phyloP scores from a whole-genome alignment of 176 grass and related monocot genomes.

The Carex cristatella region DNA sequence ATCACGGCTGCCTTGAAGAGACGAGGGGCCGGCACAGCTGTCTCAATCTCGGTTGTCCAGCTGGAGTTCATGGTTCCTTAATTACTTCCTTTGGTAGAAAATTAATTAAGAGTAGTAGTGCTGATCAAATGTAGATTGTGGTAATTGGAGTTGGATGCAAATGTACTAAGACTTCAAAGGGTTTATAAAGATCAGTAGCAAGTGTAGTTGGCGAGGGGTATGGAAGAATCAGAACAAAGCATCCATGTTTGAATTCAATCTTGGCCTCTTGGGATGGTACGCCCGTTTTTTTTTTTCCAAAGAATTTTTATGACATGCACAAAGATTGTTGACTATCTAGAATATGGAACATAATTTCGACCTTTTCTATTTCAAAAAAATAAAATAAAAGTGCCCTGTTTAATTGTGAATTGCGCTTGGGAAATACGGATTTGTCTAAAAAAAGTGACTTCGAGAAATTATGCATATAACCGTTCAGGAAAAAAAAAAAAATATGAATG shows the following conservation, averaged over 20 bases:
- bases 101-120: too few species aligned
- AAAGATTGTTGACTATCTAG: neutral
- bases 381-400: too few species aligned
- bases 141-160: neutral
- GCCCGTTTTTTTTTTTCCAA: neutral
- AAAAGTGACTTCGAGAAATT: too few species aligned
- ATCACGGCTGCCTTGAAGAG: slow-evolving; percentile 59
- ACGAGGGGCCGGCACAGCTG: slow-evolving; percentile 34
- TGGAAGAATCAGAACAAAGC: neutral
- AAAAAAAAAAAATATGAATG: too few species aligned
- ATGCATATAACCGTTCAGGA: too few species aligned
- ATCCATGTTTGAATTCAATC: neutral
- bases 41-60: slow-evolving; percentile 44
- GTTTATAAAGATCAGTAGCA: slow-evolving; percentile 36
- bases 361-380: too few species aligned
- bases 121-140: neutral
- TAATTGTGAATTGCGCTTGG: too few species aligned
- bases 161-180: neutral
- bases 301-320: neutral
- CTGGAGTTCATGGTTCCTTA: slow-evolving; percentile 1
- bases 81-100: neutral
- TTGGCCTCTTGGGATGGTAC: neutral
- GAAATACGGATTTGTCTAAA: too few species aligned
- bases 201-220: slow-evolving; percentile 24
- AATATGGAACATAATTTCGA: neutral